Percentiles rank a stretch among this genome's conserved stretches.
phyloP scores from a whole-genome alignment of 768 basidiomycete species.

The Cytidiella melzeri region DNA sequence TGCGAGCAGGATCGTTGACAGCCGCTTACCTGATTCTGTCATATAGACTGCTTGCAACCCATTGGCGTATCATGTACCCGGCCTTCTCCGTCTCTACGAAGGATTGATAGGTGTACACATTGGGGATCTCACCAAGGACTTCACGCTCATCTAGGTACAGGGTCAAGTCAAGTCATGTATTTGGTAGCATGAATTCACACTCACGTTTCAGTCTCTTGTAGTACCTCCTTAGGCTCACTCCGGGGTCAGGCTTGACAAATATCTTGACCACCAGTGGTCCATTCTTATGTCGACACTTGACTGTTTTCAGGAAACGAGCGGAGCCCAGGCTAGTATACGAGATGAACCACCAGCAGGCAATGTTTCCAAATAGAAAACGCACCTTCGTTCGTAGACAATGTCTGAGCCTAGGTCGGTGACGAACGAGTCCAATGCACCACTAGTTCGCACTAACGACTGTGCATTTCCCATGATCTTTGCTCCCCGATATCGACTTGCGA shows the following conservation, averaged over 20 bases:
- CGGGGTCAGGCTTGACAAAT: slow-evolving; percentile 91
- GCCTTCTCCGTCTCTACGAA: slow-evolving; percentile 95
- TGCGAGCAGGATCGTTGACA: neutral
- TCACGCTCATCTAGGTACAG: slow-evolving; percentile 92
- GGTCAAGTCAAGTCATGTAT: too few relatives aligned
- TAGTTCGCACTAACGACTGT: slow-evolving; percentile 68
- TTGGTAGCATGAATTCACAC: neutral
- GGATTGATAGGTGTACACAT: slow-evolving; percentile 83
- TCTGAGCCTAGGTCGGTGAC: slow-evolving; percentile 85
- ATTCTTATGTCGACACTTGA: slow-evolving; percentile 79
- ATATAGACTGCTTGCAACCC: slow-evolving; percentile 90
- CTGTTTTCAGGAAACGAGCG: slow-evolving; percentile 71
- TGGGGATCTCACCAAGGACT: slow-evolving; percentile 74
- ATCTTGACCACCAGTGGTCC: slow-evolving; percentile 89
- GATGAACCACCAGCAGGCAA: neutral
- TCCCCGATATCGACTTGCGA: too few relatives aligned
- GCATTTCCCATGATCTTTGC: slow-evolving; percentile 61
- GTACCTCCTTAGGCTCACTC: slow-evolving; percentile 68
- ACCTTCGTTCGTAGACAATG: slow-evolving; percentile 92
- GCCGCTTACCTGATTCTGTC: slow-evolving; percentile 86
- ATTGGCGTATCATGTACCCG: slow-evolving; percentile 91
- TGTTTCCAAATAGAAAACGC: too few relatives aligned
- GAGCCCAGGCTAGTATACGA: slow-evolving; percentile 48
- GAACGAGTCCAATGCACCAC: slow-evolving; percentile 83
- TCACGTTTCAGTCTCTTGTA: slow-evolving; percentile 74